These are phyloP conservation scores for Linum lewisii DNA, from an alignment of 345 rosid species.

Conservation along the genomic window DNA sequence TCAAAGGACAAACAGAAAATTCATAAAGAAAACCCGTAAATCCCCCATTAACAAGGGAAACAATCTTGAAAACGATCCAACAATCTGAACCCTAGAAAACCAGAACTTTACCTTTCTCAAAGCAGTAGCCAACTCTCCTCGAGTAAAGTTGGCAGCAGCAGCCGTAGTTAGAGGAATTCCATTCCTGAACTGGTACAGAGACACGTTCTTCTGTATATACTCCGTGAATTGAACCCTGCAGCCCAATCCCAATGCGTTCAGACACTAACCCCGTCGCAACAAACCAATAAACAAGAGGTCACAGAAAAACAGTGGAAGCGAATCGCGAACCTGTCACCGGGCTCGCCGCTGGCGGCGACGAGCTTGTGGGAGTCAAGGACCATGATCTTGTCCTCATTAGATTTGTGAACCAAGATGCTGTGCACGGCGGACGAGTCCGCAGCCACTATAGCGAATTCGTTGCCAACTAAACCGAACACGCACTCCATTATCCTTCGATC, in stretches of 20 bases:
- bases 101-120: conserved; percentile 59
- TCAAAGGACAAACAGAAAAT: not conserved
- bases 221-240: conserved; percentile 91
- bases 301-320: not conserved
- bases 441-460: conserved; percentile 69
- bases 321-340: conserved; percentile 66
- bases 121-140: conserved; percentile 93
- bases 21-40: not conserved
- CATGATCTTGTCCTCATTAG: conserved; percentile 97
- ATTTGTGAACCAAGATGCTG: conserved; percentile 88
- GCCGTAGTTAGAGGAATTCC: conserved; percentile 89
- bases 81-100: not conserved
- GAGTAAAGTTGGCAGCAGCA: conserved; percentile 86
- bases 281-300: not conserved
- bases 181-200: conserved; percentile 80
- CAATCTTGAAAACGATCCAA: no score
- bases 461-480: conserved; percentile 83
- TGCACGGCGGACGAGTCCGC: conserved; percentile 90
- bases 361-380: conserved; percentile 90
- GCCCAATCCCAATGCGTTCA: not conserved
- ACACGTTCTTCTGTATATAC: conserved; percentile 91
- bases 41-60: not conserved
- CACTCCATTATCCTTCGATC: conserved; percentile 56
- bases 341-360: conserved; percentile 90
- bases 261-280: not conserved